These are phyloP conservation scores for Cyclotella atomus DNA, from an alignment of 108 stramenopile species.

Conservation along the genomic window DNA sequence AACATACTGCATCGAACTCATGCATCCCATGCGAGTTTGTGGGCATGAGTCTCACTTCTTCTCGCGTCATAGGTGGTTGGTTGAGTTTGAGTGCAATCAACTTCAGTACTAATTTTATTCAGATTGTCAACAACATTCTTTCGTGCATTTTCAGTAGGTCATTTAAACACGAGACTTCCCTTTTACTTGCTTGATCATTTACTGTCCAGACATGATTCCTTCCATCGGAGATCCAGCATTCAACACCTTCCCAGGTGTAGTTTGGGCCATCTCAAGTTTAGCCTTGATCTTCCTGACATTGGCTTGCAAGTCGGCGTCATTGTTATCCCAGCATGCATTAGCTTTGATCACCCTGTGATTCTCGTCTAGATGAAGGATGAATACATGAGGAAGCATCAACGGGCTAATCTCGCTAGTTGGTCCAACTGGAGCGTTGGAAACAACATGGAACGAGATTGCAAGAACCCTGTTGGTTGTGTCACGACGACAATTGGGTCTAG, in stretches of 20 bases:
- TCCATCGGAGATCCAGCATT: not conserved
- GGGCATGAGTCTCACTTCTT: no score
- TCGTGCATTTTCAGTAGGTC: no score
- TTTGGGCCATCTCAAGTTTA: not conserved
- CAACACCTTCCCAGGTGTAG: not conserved
- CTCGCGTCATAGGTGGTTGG: no score
- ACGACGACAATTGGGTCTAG: slow-evolving; percentile 1
- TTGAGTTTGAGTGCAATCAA: no score
- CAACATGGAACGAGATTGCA: not conserved
- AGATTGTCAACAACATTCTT: no score
- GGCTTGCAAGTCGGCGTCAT: not conserved
- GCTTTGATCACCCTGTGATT: not conserved
- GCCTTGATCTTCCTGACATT: not conserved
- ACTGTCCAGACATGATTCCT: not conserved
- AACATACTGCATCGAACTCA: no score
- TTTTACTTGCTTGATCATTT: no score
- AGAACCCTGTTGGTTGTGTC: not conserved
- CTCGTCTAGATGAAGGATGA: slow-evolving; percentile 4
- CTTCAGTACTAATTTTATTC: no score
- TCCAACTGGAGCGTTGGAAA: slow-evolving; percentile 4
- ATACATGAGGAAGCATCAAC: not conserved
- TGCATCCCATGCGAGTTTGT: no score
- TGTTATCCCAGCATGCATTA: slow-evolving; percentile 7
- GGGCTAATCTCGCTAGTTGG: not conserved
- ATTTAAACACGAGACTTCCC: no score